A percentile compares a stretch with the other conserved stretches of the same genome.
Evolutionary conservation across 106 monocot species (phyloP).

Genomic region (Hemerocallis citrina): DNA sequence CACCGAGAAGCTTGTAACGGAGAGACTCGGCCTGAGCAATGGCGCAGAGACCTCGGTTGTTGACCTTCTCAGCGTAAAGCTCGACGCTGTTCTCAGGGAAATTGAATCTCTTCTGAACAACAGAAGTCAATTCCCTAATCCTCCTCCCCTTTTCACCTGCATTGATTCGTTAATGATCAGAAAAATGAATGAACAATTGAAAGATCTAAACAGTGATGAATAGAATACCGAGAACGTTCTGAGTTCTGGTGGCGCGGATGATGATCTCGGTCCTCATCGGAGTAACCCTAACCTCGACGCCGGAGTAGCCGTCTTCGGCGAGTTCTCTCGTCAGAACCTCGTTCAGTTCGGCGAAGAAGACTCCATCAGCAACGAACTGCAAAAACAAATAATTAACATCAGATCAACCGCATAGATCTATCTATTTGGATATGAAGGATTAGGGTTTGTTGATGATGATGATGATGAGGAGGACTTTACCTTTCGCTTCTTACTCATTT

Average conservation of each 20-base stretch:
- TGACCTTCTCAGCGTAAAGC: constrained; percentile 11
- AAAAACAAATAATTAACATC: too few species aligned
- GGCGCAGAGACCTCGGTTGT: constrained; percentile 4
- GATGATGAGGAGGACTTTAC: too few species aligned
- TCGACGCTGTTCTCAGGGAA: constrained; percentile 8
- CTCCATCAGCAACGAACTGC: constrained; percentile 21
- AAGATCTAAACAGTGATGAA: too few species aligned
- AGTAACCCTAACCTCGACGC: constrained; percentile 25
- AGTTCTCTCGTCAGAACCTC: constrained; percentile 20
- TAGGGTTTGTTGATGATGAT: too few species aligned
- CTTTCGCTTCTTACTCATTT: too few species aligned
- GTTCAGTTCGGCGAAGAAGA: constrained; percentile 28
- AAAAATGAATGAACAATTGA: too few species aligned
- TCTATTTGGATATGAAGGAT: too few species aligned
- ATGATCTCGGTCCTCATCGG: constrained; percentile 25
- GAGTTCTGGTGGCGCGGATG: constrained; percentile 17
- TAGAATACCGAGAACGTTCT: constrained; percentile 13
- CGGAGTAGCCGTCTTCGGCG: constrained; percentile 25
- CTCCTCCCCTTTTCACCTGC: constrained; percentile 8
- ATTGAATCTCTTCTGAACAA: constrained; percentile 1
- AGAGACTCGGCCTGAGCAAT: constrained; percentile 8
- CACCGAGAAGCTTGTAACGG: constrained; percentile 10
- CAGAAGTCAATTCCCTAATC: constrained; percentile 6
- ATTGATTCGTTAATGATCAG: too few species aligned
- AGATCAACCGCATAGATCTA: too few species aligned